Conservation (phyloP, 2,329 filamentous ascomycete genomes). For the Talaromyces sp. region DNA sequence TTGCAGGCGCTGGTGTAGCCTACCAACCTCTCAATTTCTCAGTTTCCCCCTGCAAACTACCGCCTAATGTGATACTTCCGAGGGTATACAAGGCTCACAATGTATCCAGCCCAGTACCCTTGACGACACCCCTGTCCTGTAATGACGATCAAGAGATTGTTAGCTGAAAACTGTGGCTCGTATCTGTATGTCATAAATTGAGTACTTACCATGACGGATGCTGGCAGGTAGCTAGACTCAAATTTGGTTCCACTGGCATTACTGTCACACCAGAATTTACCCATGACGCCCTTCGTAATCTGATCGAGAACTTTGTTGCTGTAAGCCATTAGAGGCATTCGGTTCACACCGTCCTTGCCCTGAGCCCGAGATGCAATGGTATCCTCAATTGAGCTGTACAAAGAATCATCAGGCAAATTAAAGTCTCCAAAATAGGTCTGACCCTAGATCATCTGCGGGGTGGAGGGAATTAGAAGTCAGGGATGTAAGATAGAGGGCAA, state of each 20-base stretch:
- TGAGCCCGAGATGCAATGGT: conserved; percentile 13
- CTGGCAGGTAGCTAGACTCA: background rate
- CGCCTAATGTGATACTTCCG: too few species aligned
- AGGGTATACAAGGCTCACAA: background rate
- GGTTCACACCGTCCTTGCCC: conserved; percentile 13
- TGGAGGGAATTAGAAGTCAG: too few species aligned
- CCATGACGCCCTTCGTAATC: conserved; percentile 16
- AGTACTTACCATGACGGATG: background rate
- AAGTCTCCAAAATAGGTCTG: conserved; percentile 22
- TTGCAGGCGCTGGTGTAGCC: too few species aligned
- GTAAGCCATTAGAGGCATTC: conserved; percentile 17
- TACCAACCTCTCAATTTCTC: too few species aligned
- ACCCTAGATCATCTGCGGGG: background rate
- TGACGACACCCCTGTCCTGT: background rate
- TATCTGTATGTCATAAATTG: background rate
- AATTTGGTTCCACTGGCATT: background rate
- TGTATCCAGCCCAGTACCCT: conserved; percentile 41
- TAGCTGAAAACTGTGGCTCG: background rate
- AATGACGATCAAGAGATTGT: background rate
- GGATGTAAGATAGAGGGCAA: too few species aligned
- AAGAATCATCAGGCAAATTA: conserved; percentile 20
- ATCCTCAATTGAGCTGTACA: conserved; percentile 23
- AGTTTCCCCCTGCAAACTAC: too few species aligned
- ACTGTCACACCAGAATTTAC: conserved; percentile 19
- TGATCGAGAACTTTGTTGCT: conserved; percentile 15